phyloP scores from a whole-genome alignment of 176 grass and related monocot species.

The Zoysia pacifica region DNA sequence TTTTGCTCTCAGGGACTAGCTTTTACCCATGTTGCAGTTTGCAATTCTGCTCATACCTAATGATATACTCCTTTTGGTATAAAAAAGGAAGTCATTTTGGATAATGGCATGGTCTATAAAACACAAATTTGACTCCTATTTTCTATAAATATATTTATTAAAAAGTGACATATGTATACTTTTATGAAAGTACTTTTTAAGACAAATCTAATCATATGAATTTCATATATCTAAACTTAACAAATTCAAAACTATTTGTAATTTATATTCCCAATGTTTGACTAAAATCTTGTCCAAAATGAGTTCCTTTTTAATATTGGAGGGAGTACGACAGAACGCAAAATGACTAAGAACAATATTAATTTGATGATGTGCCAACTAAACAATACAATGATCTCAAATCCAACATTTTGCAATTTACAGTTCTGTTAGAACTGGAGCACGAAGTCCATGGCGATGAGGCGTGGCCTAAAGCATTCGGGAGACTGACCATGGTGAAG shows the following conservation, averaged over 20 bases:
- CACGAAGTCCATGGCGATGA: background rate
- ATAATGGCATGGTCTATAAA: too few species aligned
- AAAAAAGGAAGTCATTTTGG: too few species aligned
- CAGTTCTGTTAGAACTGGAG: background rate
- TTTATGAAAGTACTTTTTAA: too few species aligned
- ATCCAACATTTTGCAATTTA: background rate
- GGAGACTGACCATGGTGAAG: background rate
- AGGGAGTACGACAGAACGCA: background rate
- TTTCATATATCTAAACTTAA: too few species aligned
- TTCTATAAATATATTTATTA: too few species aligned
- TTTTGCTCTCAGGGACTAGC: background rate
- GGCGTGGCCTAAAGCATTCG: background rate
- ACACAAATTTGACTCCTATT: too few species aligned
- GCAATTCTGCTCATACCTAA: background rate
- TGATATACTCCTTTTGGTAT: background rate
- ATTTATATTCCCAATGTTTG: too few species aligned
- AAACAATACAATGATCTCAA: background rate
- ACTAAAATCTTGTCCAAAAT: too few species aligned
- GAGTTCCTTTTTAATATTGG: too few species aligned
- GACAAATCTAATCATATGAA: too few species aligned
- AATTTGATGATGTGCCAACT: background rate
- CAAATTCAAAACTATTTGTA: too few species aligned
- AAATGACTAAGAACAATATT: background rate
- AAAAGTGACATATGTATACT: too few species aligned
- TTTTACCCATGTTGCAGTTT: slow-evolving; percentile 3